These are phyloP conservation scores for Neonectria hederae DNA, from an alignment of 2,329 filamentous ascomycete genomes.

Conservation along the genomic window DNA sequence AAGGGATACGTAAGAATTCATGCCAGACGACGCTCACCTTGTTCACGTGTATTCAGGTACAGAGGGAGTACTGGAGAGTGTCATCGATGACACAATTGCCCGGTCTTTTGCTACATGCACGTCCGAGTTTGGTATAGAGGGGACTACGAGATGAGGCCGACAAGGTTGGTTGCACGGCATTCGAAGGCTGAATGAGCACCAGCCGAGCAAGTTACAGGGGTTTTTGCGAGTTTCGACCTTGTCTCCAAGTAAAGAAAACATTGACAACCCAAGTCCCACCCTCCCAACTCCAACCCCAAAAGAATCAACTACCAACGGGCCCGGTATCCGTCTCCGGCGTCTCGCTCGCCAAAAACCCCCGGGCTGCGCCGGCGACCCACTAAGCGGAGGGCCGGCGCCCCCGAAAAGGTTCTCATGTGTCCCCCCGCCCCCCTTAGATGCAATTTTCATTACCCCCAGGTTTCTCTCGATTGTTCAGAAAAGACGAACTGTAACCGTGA, in stretches of 20 bases:
- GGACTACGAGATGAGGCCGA: slow-evolving; percentile 25
- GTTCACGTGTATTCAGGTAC: not conserved
- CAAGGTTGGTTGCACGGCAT: slow-evolving; percentile 34
- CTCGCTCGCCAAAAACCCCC: slow-evolving; percentile 24
- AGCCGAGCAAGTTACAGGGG: slow-evolving; percentile 17
- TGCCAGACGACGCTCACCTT: slow-evolving; percentile 11
- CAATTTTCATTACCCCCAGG: slow-evolving; percentile 51
- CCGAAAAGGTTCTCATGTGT: slow-evolving; percentile 31
- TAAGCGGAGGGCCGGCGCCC: slow-evolving; percentile 36
- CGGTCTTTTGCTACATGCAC: slow-evolving; percentile 13
- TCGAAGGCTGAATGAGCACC: slow-evolving; percentile 11
- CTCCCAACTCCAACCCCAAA: not conserved
- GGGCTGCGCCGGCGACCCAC: slow-evolving; percentile 40
- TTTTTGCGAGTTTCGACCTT: slow-evolving; percentile 19
- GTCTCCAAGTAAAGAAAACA: not conserved
- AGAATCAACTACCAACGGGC: not conserved
- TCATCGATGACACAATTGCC: slow-evolving; percentile 42
- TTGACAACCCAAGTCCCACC: not conserved
- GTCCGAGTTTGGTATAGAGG: slow-evolving; percentile 30
- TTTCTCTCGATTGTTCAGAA: slow-evolving; percentile 31
- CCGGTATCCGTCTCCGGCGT: slow-evolving; percentile 25
- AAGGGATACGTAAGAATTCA: slow-evolving; percentile 38
- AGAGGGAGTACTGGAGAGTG: slow-evolving; percentile 19
- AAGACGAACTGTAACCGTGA: slow-evolving; percentile 15
- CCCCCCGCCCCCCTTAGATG: slow-evolving; percentile 3